Percentiles rank a stretch among this genome's conserved stretches.
phyloP scores from a whole-genome alignment of 176 grass and related monocot species.

The Olyra latifolia region DNA sequence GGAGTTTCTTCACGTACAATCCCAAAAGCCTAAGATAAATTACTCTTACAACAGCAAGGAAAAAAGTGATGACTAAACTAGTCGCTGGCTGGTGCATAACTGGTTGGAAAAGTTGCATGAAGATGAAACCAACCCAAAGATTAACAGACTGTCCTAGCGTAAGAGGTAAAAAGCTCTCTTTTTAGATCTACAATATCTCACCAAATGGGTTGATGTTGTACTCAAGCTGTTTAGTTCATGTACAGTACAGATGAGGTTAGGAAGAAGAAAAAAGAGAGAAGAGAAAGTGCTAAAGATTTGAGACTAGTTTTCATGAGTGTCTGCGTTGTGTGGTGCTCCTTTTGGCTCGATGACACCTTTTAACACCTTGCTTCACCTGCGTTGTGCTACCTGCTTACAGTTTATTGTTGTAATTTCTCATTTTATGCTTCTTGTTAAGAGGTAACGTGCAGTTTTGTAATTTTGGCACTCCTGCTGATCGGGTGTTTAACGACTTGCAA shows the following conservation, averaged over 20 bases:
- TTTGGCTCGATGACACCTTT: neutral
- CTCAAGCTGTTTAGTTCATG: constrained; percentile 26
- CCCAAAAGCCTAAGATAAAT: constrained; percentile 24
- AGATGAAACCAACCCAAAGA: constrained; percentile 33
- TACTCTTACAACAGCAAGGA: constrained; percentile 1
- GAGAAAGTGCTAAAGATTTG: neutral
- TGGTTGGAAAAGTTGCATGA: constrained; percentile 20
- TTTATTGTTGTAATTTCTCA: neutral
- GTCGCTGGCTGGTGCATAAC: constrained; percentile 21
- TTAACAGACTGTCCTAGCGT: constrained; percentile 22
- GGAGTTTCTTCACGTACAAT: constrained; percentile 47
- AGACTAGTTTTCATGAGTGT: neutral
- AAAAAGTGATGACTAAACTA: constrained; percentile 14
- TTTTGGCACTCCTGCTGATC: neutral
- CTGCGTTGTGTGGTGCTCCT: neutral
- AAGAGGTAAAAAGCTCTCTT: constrained; percentile 10
- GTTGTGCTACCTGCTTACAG: neutral
- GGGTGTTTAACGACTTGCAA: neutral
- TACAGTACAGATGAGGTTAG: constrained; percentile 42
- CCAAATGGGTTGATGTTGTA: neutral
- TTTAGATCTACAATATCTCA: constrained; percentile 11
- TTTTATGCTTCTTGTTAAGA: neutral
- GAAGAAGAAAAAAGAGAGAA: neutral
- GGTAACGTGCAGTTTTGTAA: neutral
- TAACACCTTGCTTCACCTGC: neutral